Base-by-base conservation (phyloP, 352 stramenopile genomes). In the Pythium chondricola region DNA sequence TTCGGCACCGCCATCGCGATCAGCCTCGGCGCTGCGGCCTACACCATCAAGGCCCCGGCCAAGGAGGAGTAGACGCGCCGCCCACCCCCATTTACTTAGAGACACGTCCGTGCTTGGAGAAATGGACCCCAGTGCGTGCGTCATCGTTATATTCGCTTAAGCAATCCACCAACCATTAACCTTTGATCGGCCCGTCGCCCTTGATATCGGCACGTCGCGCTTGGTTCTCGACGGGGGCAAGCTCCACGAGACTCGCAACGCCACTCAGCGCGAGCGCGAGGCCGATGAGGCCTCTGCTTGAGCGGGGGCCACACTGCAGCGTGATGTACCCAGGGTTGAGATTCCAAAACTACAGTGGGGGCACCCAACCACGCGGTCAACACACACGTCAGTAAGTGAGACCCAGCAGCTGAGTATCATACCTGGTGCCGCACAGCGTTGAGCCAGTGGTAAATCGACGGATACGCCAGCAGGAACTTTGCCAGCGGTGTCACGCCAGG, bases 381-480 rank as follows among this genome's bases (percentile, higher is more conserved):
- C 4, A 13, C 18, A 36, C 7, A 35, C 3, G 47, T 1, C 2
- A 17, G 43, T 16, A 52, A n/a, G 43, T 22, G 3, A 31, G 11
- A 20, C 2, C 2, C 7, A 44, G 48, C 26, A 43, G 26, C 43
- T 6, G 18, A 24, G 17, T 33, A 22, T 58, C 65, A 18, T 56
- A 81, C 71, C 47, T 91, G 75, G 70, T 98, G 93, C 36, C 96
- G 84, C 9, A 80, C 55, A 6, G 68, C 94, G 29, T 71, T 84
- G 22, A 97, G 65, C 58, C 83, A 90, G 84, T 99, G 96, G 67
- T 98, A 98, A 7, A 79, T 74, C 14, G 98, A 43, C 0, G 95
- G 91, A 70, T 97, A 98, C 11, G 90, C 77, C 26, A 98, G 91
- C 16, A 78, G 58, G 63, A 97, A 85, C 72, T 98, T 99, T 27